phyloP scores from a whole-genome alignment of 768 basidiomycete species.

The Daedaleopsis nitida region DNA sequence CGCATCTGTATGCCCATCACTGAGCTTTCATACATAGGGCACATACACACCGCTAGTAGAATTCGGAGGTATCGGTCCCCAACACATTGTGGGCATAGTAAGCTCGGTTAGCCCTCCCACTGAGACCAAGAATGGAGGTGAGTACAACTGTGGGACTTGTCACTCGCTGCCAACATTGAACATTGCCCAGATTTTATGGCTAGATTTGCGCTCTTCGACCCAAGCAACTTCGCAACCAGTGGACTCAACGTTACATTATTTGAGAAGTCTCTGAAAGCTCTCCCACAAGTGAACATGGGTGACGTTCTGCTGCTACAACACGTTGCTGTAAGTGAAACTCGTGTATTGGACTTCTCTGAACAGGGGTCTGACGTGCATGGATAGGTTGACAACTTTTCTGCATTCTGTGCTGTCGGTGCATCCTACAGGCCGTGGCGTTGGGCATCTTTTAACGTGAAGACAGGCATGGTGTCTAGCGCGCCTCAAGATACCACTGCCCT shows the following conservation, averaged over 20 bases:
- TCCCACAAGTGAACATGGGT: conserved; percentile 50
- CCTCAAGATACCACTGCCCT: background rate
- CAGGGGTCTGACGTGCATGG: background rate
- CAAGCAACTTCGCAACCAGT: conserved; percentile 45
- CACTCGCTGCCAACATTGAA: background rate
- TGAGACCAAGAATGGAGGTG: conserved; percentile 24
- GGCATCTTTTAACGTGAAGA: conserved; percentile 51
- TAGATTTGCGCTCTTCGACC: conserved; percentile 53
- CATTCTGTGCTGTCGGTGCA: conserved; percentile 42
- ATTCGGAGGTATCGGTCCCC: background rate
- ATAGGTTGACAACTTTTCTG: conserved; percentile 39
- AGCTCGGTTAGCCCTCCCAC: background rate
- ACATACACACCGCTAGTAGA: background rate
- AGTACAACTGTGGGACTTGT: conserved; percentile 5
- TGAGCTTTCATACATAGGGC: too few species aligned
- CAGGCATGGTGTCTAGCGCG: conserved; percentile 37
- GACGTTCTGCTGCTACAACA: conserved; percentile 39
- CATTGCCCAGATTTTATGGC: conserved; percentile 45
- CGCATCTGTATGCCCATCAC: background rate
- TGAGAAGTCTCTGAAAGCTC: conserved; percentile 47
- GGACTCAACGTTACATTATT: conserved; percentile 51
- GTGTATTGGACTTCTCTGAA: background rate
- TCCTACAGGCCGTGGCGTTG: conserved; percentile 52
- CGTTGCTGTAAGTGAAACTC: conserved; percentile 13
- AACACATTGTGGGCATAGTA: background rate